Percentiles rank a stretch among this genome's conserved stretches.
Conservation (phyloP, 106 monocot genomes). For the Phalaenopsis aphrodite region DNA sequence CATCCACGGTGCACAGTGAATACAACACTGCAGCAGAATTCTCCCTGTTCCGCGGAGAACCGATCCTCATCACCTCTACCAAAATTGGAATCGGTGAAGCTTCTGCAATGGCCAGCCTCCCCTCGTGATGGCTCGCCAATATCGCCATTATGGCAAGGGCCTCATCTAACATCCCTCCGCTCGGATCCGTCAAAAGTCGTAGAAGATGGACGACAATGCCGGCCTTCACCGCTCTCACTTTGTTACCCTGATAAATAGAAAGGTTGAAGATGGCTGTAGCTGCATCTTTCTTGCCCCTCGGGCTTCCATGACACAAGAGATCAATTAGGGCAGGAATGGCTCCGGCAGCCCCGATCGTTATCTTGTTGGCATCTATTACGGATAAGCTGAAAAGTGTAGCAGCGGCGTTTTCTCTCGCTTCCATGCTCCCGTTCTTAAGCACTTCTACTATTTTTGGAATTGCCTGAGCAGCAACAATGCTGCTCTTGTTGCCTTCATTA, state of each 20-base stretch:
- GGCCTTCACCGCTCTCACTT: slow-evolving; percentile 45
- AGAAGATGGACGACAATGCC: slow-evolving; percentile 46
- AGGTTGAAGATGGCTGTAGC: slow-evolving; percentile 64
- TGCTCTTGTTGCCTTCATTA: slow-evolving; percentile 54
- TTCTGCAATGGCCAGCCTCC: slow-evolving; percentile 27
- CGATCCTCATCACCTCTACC: slow-evolving; percentile 40
- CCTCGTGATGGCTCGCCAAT: slow-evolving; percentile 36
- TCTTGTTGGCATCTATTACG: slow-evolving; percentile 48
- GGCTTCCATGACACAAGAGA: slow-evolving; percentile 53
- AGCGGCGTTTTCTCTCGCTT: slow-evolving; percentile 79
- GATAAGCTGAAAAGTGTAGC: slow-evolving; percentile 77
- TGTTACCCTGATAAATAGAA: slow-evolving; percentile 49
- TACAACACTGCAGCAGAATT: slow-evolving; percentile 44
- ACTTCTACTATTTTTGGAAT: slow-evolving; percentile 56
- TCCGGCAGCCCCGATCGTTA: slow-evolving; percentile 51
- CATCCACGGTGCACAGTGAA: slow-evolving; percentile 35
- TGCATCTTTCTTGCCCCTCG: slow-evolving; percentile 72
- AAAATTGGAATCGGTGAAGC: slow-evolving; percentile 25
- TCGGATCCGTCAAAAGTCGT: slow-evolving; percentile 42
- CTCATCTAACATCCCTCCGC: slow-evolving; percentile 64
- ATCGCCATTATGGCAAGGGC: slow-evolving; percentile 52
- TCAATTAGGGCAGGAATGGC: slow-evolving; percentile 60
- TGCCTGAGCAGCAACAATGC: slow-evolving; percentile 43
- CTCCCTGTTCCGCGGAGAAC: slow-evolving; percentile 51
- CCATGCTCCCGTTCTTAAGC: slow-evolving; percentile 59